Evolutionary conservation across 768 basidiomycete species (phyloP), one percentile per base, ranked within the genome.

Genomic region (Boletus barrowsii): DNA sequence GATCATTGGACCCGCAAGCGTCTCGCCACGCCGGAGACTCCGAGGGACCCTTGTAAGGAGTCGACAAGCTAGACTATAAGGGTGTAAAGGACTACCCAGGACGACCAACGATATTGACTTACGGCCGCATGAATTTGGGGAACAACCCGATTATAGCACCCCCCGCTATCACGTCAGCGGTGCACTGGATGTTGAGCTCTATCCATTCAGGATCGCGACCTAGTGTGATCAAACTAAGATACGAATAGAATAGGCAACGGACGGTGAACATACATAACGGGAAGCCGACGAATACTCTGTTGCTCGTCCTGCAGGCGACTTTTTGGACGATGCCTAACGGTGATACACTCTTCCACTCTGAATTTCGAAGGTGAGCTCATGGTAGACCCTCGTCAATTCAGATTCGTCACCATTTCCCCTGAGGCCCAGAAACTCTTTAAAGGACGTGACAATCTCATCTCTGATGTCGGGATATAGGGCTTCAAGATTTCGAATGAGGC

Each of bases 241-340:
- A n/a, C 14, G 14, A 39, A 39, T 8, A 3, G 37, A 17, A n/a
- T 13, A 18, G 17, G 0, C 5, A 39, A 18, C 37, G 7, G 9
- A 10, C 29, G 17, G n/a, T 1, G 18, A 30, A 3, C 39, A 13
- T 45, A 79, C 81, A 83, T 4, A 78, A 47, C 3, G 80, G 79
- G 30, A 74, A 63, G 0, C 81, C 83, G 6, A 83, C 76, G 49
- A 83, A 78, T 0, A 74, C 43, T 24, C 53, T 54, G 33, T 48
- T 54, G 26, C n/a, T 45, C 1, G 51, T n/a, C 14, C 51, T 44
- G 35, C 24, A 44, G 9, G 37, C n/a, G 37, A 39, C 37, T 8
- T 39, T 15, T 39, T 7, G 37, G 8, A 45, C 15, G 35, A 13
- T 7, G 1, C 18, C 7, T 6, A 52, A 5, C 6, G 51, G 35